A percentile compares a stretch with the other conserved stretches of the same genome.
Conservation (phyloP, 345 rosid genomes). For the Salix koriyanagi region DNA sequence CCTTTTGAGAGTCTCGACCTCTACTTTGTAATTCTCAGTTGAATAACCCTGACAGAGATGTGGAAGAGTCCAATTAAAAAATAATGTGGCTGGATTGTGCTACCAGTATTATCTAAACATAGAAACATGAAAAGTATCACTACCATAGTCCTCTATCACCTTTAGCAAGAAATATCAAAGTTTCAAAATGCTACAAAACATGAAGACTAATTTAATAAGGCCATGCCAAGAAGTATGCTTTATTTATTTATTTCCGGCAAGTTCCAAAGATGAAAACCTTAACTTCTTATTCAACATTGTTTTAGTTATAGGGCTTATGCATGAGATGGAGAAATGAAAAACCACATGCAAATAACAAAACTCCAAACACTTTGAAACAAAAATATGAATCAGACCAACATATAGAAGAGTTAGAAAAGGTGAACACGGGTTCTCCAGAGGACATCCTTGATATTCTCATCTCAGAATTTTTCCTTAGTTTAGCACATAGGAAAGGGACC, state of each 20-base stretch:
- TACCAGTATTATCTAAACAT: not conserved
- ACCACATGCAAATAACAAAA: not conserved
- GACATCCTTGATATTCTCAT: not conserved
- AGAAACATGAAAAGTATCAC: not conserved
- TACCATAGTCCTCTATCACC: not conserved
- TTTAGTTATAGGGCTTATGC: not conserved
- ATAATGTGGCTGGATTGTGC: not conserved
- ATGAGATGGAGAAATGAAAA: not conserved
- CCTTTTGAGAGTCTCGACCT: constrained; percentile 55
- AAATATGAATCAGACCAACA: not conserved
- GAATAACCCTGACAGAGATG: constrained; percentile 32
- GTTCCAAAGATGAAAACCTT: not conserved
- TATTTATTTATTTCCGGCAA: not conserved
- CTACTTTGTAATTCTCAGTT: constrained; percentile 31
- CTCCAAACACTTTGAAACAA: not conserved
- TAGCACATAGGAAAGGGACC: not conserved
- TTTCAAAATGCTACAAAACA: not conserved
- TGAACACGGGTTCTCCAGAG: not conserved
- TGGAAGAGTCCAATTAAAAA: not conserved
- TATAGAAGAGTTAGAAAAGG: not conserved
- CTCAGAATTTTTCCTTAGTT: not conserved
- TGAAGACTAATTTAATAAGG: not conserved
- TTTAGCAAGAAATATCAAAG: not conserved
- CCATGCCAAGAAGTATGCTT: not conserved
- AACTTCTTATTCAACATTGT: not conserved